Evolutionary conservation across 1,284 basidiomycete genomes (phyloP).

Genomic region (Ganoderma boninense): DNA sequence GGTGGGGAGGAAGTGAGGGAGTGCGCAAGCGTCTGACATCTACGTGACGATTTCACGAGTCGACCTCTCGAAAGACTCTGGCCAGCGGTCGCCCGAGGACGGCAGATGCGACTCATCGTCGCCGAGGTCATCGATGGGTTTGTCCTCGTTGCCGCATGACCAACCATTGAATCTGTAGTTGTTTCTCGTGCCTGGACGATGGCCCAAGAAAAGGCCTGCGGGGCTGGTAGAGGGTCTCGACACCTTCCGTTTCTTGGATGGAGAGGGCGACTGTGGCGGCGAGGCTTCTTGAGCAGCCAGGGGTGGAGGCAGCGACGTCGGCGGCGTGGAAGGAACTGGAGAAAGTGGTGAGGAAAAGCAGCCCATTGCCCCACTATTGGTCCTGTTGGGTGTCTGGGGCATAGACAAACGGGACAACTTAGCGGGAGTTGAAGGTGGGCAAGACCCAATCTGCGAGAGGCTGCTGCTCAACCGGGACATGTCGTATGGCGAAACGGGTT

Average conservation of each 20-base stretch:
- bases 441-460: slow-evolving; percentile 22
- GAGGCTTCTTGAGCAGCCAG: slow-evolving; percentile 11
- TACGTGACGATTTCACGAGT: slow-evolving; percentile 1
- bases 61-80: slow-evolving; percentile 9
- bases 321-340: slow-evolving; percentile 15
- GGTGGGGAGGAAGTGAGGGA: background rate
- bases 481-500: slow-evolving; percentile 15
- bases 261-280: slow-evolving; percentile 16
- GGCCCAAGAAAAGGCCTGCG: slow-evolving; percentile 14
- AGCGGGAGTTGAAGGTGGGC: slow-evolving; percentile 14
- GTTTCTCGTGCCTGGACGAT: slow-evolving; percentile 14
- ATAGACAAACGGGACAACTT: slow-evolving; percentile 1
- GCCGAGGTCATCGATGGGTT: background rate
- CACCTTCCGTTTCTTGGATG: slow-evolving; percentile 9
- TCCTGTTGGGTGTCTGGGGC: slow-evolving; percentile 10
- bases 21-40: background rate
- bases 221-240: slow-evolving; percentile 2
- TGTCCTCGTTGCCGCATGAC: background rate
- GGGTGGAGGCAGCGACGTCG: background rate
- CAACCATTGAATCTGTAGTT: background rate
- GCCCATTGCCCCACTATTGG: slow-evolving; percentile 16
- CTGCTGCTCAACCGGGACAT: slow-evolving; percentile 25
- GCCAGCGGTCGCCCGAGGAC: slow-evolving; percentile 14
- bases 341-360: slow-evolving; percentile 24
- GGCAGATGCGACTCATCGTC: slow-evolving; percentile 14